Evolutionary conservation across 148 eudicot genomes (phyloP).

Genomic region (Cornus kousa): DNA sequence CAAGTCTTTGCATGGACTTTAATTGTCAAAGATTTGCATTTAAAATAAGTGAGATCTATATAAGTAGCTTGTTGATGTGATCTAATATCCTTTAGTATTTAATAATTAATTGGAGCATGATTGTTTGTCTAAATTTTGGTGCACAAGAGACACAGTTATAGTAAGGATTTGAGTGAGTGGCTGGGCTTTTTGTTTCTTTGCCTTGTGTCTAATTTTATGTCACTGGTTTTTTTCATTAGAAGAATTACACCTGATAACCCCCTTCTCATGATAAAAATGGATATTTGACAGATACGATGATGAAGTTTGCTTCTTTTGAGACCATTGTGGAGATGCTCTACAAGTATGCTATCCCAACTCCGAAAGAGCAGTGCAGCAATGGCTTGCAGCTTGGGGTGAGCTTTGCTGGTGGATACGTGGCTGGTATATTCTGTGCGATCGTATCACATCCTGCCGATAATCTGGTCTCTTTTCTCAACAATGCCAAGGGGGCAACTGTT

Average conservation of each 20-base stretch:
- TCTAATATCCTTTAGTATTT: too few relatives aligned
- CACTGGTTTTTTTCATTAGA: not conserved
- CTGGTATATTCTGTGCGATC: slow-evolving; percentile 31
- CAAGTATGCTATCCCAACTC: slow-evolving; percentile 34
- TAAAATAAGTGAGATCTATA: not conserved
- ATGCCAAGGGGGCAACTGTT: slow-evolving; percentile 37
- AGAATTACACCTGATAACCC: not conserved
- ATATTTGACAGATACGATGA: slow-evolving; percentile 36
- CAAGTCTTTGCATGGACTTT: not conserved
- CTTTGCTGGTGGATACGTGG: slow-evolving; percentile 33
- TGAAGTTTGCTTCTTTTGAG: slow-evolving; percentile 43
- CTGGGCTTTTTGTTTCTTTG: not conserved
- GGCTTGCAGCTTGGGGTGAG: slow-evolving; percentile 39
- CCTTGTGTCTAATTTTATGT: not conserved
- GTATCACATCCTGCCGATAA: slow-evolving; percentile 43
- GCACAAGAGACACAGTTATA: not conserved
- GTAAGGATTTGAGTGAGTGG: not conserved
- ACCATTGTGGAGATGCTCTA: slow-evolving; percentile 32
- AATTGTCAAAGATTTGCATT: not conserved
- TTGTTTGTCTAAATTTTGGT: not conserved
- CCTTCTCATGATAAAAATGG: slow-evolving; percentile 1
- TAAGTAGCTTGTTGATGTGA: too few relatives aligned
- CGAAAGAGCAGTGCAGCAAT: slow-evolving; percentile 40
- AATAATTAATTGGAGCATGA: not conserved
- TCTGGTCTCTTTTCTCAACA: slow-evolving; percentile 40